phyloP scores from a whole-genome alignment of 768 basidiomycete species.

The Leccinum uliginosum region DNA sequence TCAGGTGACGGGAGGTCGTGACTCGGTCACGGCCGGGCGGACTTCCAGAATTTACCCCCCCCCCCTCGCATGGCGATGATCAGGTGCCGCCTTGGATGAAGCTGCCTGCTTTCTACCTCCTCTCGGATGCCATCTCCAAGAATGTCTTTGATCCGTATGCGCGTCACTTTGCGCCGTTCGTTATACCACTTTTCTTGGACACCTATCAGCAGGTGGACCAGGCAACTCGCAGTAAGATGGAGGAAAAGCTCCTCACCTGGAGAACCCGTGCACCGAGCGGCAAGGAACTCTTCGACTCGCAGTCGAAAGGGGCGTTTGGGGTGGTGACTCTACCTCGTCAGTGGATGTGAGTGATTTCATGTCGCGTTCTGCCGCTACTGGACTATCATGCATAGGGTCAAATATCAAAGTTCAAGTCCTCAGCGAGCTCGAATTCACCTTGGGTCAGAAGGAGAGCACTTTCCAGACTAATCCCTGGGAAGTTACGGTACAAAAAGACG shows the following conservation, averaged over 20 bases:
- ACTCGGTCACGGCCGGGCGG: no score
- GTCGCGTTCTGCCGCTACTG: background rate
- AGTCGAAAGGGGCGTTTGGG: slow-evolving; percentile 85
- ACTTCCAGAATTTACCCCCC: no score
- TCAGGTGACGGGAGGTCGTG: no score
- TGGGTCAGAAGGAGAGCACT: slow-evolving; percentile 75
- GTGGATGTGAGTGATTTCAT: slow-evolving; percentile 35
- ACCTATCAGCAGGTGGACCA: slow-evolving; percentile 86
- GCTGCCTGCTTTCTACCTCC: slow-evolving; percentile 88
- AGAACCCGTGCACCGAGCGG: slow-evolving; percentile 77
- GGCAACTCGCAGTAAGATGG: slow-evolving; percentile 87
- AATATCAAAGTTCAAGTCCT: slow-evolving; percentile 67
- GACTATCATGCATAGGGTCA: slow-evolving; percentile 27
- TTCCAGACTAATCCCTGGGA: slow-evolving; percentile 75
- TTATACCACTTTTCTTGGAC: slow-evolving; percentile 82
- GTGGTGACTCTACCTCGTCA: slow-evolving; percentile 41
- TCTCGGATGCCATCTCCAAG: slow-evolving; percentile 97
- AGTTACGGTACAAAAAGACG: slow-evolving; percentile 58
- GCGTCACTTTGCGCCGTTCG: slow-evolving; percentile 74
- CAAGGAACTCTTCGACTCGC: slow-evolving; percentile 79
- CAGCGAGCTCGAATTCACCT: slow-evolving; percentile 75
- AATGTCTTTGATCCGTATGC: slow-evolving; percentile 94
- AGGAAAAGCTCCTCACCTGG: slow-evolving; percentile 97
- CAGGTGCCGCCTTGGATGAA: slow-evolving; percentile 90
- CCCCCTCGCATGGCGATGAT: no score